A percentile compares a stretch with the other conserved stretches of the same genome.
These are phyloP conservation scores for Russula emetica DNA, from an alignment of 768 basidiomycete genomes.

Conservation along the genomic window DNA sequence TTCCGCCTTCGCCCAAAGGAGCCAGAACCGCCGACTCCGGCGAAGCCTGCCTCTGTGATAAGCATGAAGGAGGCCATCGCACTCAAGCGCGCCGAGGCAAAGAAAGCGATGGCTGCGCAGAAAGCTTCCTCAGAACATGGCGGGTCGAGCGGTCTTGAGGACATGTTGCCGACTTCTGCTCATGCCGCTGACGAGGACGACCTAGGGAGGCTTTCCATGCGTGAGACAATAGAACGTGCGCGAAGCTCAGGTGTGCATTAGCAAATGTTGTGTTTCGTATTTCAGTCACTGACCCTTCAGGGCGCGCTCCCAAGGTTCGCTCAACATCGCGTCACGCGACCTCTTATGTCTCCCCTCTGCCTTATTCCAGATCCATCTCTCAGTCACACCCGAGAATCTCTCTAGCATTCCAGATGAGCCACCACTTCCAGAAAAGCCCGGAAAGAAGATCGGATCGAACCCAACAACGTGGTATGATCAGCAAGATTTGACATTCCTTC, in stretches of 20 bases:
- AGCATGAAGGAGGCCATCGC: constrained; percentile 79
- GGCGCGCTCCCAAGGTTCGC: constrained; percentile 50
- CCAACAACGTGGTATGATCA: constrained; percentile 71
- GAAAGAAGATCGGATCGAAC: constrained; percentile 40
- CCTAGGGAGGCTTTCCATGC: constrained; percentile 61
- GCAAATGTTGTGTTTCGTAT: constrained; percentile 1
- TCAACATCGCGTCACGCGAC: constrained; percentile 72
- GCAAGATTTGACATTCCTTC: constrained; percentile 69
- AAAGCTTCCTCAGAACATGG: constrained; percentile 30
- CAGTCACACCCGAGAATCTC: constrained; percentile 65
- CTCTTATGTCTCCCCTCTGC: constrained; percentile 71
- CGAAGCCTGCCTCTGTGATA: constrained; percentile 35
- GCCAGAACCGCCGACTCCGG: constrained; percentile 29
- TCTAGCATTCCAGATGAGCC: constrained; percentile 63
- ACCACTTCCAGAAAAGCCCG: constrained; percentile 35
- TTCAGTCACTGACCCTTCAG: constrained; percentile 45
- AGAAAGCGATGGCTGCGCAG: constrained; percentile 44
- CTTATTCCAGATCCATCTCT: constrained; percentile 76
- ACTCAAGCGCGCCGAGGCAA: constrained; percentile 71
- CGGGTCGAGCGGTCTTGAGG: constrained; percentile 44
- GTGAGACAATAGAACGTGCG: constrained; percentile 73
- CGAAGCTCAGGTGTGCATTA: constrained; percentile 62
- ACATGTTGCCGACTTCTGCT: constrained; percentile 39
- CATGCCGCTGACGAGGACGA: constrained; percentile 44
- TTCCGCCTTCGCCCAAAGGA: constrained; percentile 1